These are phyloP conservation scores for Hericium alpestre DNA, from an alignment of 768 basidiomycete species.

Conservation along the genomic window DNA sequence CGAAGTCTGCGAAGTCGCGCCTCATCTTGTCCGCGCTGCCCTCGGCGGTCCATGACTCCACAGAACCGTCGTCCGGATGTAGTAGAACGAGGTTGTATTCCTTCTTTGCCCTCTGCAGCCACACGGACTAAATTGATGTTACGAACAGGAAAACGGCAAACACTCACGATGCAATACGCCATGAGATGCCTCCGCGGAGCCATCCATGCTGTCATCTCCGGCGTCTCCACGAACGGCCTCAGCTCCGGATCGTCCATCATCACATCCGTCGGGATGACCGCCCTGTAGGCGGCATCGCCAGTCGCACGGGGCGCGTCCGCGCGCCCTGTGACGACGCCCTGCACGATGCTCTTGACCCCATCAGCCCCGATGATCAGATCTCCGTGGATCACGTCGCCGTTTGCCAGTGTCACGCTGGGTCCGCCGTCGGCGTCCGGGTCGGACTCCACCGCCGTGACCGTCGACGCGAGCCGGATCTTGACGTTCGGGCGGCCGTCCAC, in stretches of 20 bases:
- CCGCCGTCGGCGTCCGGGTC: constrained; percentile 14
- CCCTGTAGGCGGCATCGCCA: constrained; percentile 55
- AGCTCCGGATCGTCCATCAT: constrained; percentile 45
- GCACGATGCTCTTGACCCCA: constrained; percentile 38
- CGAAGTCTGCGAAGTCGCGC: constrained; percentile 29
- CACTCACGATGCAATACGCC: constrained; percentile 30
- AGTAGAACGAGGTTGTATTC: constrained; percentile 28
- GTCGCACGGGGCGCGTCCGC: constrained; percentile 37
- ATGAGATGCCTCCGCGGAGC: constrained; percentile 39
- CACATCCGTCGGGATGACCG: constrained; percentile 33
- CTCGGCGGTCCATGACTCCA: constrained; percentile 32
- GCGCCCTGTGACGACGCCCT: constrained; percentile 37
- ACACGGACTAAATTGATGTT: background rate
- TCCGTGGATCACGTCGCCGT: constrained; percentile 25
- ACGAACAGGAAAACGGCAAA: constrained; percentile 1
- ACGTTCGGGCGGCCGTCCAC: constrained; percentile 19
- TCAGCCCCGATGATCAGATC: constrained; percentile 31
- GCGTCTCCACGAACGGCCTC: constrained; percentile 34
- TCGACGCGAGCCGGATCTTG: constrained; percentile 22
- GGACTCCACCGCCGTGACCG: constrained; percentile 22
- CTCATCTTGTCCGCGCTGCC: constrained; percentile 35
- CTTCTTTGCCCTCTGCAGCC: constrained; percentile 21
- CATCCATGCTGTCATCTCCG: constrained; percentile 52
- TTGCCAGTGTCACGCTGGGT: constrained; percentile 24
- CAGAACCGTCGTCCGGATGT: constrained; percentile 29